Evolutionary conservation across 352 stramenopile genomes (phyloP), one percentile per base, ranked within the genome.

Genomic region (Globisporangium paddicum): DNA sequence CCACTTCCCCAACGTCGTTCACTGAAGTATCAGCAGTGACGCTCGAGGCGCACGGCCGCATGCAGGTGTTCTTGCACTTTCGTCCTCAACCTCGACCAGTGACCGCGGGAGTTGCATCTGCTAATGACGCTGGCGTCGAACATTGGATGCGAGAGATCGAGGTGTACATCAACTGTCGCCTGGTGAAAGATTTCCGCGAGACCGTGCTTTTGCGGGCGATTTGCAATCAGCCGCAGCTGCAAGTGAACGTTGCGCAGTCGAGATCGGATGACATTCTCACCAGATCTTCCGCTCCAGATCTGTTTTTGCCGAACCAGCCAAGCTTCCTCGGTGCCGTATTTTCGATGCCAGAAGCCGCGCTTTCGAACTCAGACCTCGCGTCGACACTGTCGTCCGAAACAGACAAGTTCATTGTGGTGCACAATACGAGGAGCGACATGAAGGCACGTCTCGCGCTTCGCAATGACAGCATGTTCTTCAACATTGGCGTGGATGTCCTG

Each of bases 401-500:
- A 6, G 69, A 83, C n/a, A 87, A 88, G 25, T 95, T 77, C 57
- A 60, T 95, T 40, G 71, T 95, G 6, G 77, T 95, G 8, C 79
- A 73, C 34, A 95, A 95, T 52, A 87, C 81, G 5, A 75, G 72
- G n/a, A 78, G 53, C 18, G 79, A 91, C 42, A 63, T 64, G 23
- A 82, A 83, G 41, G 83, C 82, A 13, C 71, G 79, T n/a, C 65
- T 95, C 18, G 86, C 86, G 0, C 60, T 95, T 34, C 69, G 86
- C 11, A 95, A 93, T 44, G 83, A 95, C 67, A 93, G 78, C 41
- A 79, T 95, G 69, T 95, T 95, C 62, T 95, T 95, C 66, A 79
- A 65, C 23, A 65, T 92, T 2, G 62, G 50, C n/a, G 74, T 91
- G 35, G 80, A 89, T 46, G 63, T 79, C 52, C 56, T 56, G 35